Evolutionary conservation across 805 yeast species (phyloP), one percentile per base, ranked within the genome.

Genomic region (Saccharomyces kudriavzevii): DNA sequence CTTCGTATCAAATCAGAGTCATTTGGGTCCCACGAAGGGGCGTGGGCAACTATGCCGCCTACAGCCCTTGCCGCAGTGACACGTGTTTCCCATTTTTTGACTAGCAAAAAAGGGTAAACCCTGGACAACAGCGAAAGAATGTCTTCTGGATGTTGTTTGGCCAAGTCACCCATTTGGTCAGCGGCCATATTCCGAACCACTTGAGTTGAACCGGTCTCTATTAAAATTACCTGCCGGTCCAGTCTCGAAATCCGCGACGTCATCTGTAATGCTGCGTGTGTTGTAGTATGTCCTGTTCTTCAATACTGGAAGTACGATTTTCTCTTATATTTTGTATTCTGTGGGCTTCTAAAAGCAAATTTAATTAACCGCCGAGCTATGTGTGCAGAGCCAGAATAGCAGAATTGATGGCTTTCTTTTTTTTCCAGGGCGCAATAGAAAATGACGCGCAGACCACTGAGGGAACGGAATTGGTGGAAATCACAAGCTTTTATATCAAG

Each of bases 181-280:
- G 98, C 98, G 1, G 99, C 99, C 9, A 97, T 89, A 65, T 89
- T 89, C 59, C 98, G 80, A 47, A 94, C 94, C 67, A 89, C 87
- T 43, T 88, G 88, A 4, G 97, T 89, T 11, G 97, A 89, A 10
- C 99, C 99, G 1, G 97, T 89, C 71, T 95, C 99, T 59, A 94
- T 74, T 31, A 75, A 65, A 9, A 75, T 68, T 45, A 75, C 78
- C 59, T 75, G 72, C 35, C 79, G 69, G 58, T 75, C 79, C 54
- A 75, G 61, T 49, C 79, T 67, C 46, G 78, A 74, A 60, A 72
- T 70, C 52, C 66, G 68, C 24, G 72, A 69, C 2, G 70, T 66
- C 73, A 70, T 67, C 20, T 28, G 46, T 17, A 6, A 25, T 29
- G 26, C 40, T 20, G 25, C 4, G 20, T 22, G 22, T 17, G 24